Percentiles rank a stretch among this genome's conserved stretches.
phyloP scores from a whole-genome alignment of 306 rosid species.

The Prinsepia uniflora region DNA sequence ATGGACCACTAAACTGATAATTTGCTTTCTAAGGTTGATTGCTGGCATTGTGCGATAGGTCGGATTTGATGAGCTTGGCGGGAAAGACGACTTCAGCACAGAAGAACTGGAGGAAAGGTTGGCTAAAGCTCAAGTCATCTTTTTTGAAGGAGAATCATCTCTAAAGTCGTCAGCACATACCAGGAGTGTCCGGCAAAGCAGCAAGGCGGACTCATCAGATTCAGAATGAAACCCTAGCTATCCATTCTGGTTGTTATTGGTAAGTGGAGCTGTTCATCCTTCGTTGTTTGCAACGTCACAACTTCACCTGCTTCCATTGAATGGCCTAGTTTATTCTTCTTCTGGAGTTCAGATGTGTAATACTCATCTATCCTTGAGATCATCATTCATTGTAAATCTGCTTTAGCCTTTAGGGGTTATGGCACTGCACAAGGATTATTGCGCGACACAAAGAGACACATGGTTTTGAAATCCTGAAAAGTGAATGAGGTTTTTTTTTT shows the following conservation, averaged over 20 bases:
- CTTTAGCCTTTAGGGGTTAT: too few relatives aligned
- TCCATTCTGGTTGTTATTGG: not conserved
- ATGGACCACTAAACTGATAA: not conserved
- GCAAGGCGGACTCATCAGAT: conserved; percentile 74
- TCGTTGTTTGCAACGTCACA: not conserved
- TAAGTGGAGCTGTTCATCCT: not conserved
- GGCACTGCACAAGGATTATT: too few relatives aligned
- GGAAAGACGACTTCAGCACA: conserved; percentile 86
- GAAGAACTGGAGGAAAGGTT: conserved; percentile 86
- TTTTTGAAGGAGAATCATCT: conserved; percentile 80
- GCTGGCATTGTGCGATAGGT: conserved; percentile 44
- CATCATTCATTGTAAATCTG: not conserved
- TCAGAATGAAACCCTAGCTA: conserved; percentile 41
- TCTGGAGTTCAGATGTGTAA: not conserved
- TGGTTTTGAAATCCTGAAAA: too few relatives aligned
- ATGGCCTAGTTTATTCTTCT: conserved; percentile 1
- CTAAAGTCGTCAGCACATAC: conserved; percentile 41
- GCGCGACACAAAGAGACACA: too few relatives aligned
- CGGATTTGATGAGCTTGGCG: conserved; percentile 96
- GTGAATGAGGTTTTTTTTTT: too few relatives aligned
- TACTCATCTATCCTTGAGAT: not conserved
- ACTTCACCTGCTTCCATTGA: not conserved
- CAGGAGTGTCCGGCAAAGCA: conserved; percentile 66
- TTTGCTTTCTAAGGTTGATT: not conserved
- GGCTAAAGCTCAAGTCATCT: conserved; percentile 80